Conservation (phyloP, 2,329 filamentous ascomycete species). For the Alternaria incomplexa region DNA sequence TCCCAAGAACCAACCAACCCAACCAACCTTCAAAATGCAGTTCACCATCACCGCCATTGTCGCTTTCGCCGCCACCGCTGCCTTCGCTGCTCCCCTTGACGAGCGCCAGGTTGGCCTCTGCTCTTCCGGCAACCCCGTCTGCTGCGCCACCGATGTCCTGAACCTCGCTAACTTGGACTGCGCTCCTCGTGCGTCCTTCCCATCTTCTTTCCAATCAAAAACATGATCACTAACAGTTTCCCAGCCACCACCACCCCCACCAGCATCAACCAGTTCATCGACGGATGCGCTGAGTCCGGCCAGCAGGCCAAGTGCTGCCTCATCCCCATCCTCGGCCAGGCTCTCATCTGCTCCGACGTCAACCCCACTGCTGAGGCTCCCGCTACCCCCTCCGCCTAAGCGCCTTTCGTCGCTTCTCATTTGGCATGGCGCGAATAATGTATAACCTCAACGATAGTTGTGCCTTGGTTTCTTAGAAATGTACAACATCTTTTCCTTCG, state of each 20-base stretch:
- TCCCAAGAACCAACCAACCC: conserved; percentile 10
- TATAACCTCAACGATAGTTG: not conserved
- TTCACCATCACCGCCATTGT: conserved; percentile 45
- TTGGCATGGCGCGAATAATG: not conserved
- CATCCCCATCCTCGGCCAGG: conserved; percentile 57
- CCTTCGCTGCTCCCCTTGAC: conserved; percentile 40
- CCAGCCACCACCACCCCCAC: conserved; percentile 48
- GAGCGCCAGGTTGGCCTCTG: conserved; percentile 45
- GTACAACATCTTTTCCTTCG: not conserved
- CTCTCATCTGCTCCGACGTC: conserved; percentile 47
- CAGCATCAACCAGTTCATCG: conserved; percentile 53
- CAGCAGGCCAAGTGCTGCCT: conserved; percentile 66
- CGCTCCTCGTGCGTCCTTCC: conserved; percentile 55
- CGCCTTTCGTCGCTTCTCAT: not conserved
- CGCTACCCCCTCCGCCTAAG: not conserved
- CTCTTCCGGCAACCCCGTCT: conserved; percentile 53
- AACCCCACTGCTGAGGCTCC: conserved; percentile 26
- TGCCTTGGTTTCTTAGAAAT: not conserved
- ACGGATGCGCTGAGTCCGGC: conserved; percentile 56
- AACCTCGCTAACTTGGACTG: conserved; percentile 65
- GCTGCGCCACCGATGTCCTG: conserved; percentile 68
- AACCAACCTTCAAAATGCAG: conserved; percentile 37
- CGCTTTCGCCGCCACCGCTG: conserved; percentile 36
- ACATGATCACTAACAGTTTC: conserved; percentile 16
- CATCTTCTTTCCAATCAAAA: not conserved